Evolutionary conservation across 2,329 filamentous ascomycete genomes (phyloP).

Genomic region (Talaromyces rugulosus): DNA sequence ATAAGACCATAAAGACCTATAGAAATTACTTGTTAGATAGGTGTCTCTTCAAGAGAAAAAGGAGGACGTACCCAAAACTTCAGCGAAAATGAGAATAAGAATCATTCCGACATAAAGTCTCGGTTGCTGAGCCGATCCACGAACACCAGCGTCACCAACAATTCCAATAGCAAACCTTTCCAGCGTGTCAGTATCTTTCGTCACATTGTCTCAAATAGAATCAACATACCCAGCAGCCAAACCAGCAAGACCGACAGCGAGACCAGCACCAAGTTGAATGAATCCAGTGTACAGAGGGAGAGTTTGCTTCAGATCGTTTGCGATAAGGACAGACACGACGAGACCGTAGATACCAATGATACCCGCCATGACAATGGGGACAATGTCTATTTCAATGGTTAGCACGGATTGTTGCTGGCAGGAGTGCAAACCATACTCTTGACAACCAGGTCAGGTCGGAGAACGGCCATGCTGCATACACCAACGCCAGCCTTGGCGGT

Average conservation of each 20-base stretch:
- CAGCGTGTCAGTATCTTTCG: constrained; percentile 11
- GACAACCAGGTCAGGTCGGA: constrained; percentile 95
- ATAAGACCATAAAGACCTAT: constrained; percentile 97
- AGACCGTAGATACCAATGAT: constrained; percentile 99
- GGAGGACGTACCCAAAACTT: constrained; percentile 84
- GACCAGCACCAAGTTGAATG: constrained; percentile 80
- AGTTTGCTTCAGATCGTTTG: constrained; percentile 69
- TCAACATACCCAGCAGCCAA: constrained; percentile 62
- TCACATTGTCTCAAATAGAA: not conserved
- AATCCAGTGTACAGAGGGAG: constrained; percentile 75
- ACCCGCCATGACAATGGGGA: constrained; percentile 99
- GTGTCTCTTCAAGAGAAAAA: not conserved
- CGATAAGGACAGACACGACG: constrained; percentile 82
- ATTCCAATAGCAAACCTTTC: constrained; percentile 76
- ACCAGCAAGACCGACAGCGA: constrained; percentile 76
- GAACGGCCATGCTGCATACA: constrained; percentile 97
- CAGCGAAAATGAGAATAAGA: constrained; percentile 98
- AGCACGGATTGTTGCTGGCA: constrained; percentile 13
- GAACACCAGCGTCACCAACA: constrained; percentile 58
- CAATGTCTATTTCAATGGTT: constrained; percentile 66
- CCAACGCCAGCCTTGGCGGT: constrained; percentile 99
- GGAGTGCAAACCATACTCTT: constrained; percentile 76
- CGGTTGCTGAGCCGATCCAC: constrained; percentile 50
- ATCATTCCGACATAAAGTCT: constrained; percentile 94
- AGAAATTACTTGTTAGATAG: constrained; percentile 20